phyloP scores from a whole-genome alignment of 2,329 filamentous ascomycete genomes.

The Capronia americana region DNA sequence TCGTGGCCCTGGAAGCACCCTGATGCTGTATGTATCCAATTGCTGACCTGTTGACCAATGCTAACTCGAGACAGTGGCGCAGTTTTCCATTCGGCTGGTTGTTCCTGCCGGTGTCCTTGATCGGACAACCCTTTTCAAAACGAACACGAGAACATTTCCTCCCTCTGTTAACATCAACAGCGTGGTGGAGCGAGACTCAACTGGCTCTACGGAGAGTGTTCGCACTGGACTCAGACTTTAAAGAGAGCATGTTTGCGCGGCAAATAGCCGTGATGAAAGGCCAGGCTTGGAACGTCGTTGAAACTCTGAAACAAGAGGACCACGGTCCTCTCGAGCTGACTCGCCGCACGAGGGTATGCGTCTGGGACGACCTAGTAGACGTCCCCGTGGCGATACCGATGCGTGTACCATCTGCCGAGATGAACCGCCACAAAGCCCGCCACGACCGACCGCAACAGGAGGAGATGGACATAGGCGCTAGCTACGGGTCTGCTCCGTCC shows the following conservation, averaged over 20 bases:
- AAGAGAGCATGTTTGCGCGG: constrained; percentile 98
- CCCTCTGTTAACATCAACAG: constrained; percentile 89
- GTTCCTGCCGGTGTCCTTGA: constrained; percentile 93
- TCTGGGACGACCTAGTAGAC: constrained; percentile 98
- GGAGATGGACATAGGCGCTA: constrained; percentile 88
- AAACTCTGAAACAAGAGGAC: constrained; percentile 90
- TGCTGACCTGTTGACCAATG: not conserved
- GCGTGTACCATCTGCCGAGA: constrained; percentile 82
- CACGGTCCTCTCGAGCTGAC: constrained; percentile 95
- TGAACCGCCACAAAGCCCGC: constrained; percentile 64
- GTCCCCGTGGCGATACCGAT: constrained; percentile 93
- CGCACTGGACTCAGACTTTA: constrained; percentile 90
- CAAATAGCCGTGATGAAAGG: constrained; percentile 99
- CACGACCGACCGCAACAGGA: constrained; percentile 61
- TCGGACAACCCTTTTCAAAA: constrained; percentile 94
- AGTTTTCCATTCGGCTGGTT: constrained; percentile 99
- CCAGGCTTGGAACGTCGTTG: constrained; percentile 98
- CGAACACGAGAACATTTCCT: constrained; percentile 93
- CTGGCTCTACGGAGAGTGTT: constrained; percentile 85
- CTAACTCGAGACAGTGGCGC: constrained; percentile 59
- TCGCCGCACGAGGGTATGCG: constrained; percentile 85
- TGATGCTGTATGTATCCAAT: constrained; percentile 69
- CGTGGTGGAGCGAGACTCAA: constrained; percentile 97
- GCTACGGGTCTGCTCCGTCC: constrained; percentile 62
- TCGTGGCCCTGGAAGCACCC: constrained; percentile 99